Base-by-base conservation (phyloP, 1,284 basidiomycete genomes). In the Microstroma glucosiphilum region DNA sequence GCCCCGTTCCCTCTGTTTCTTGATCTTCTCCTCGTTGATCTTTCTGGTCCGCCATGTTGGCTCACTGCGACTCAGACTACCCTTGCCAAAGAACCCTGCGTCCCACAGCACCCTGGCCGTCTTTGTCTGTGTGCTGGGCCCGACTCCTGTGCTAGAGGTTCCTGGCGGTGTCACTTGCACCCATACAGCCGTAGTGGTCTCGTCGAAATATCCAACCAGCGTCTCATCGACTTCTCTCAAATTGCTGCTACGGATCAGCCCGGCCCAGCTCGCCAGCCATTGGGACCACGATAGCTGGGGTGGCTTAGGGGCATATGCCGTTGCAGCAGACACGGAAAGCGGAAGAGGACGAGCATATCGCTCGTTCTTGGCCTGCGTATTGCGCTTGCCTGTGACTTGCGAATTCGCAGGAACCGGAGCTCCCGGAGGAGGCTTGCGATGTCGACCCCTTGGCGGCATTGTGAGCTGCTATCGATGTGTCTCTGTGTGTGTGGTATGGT, bases 31-130 rank as follows among this genome's bases (percentile, higher is more conserved):
- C 6, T 67, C 71, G 54, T 67, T 63, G 21, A 79, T 80, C 70
- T 68, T 78, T 61, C 59, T 80, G 72, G 60, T 79, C 68, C 62
- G 56, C 96, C 94, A 99, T 56, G 87, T 92, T 1, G 94, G 94
- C 79, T 98, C 96, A 79, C 91, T 94, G 60, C 96, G 82, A 42
- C 90, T 92, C 56, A 98, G 82, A 73, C 89, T 89, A 0, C 96
- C 96, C 80, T 98, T 98, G 21, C 96, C 94, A 79, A 97, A 98
- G 82, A 97, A 97, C 0, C 96, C 94, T 62, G 89, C 83, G 53
- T 86, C 83, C 90, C 96, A 99, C 26, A 98, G 83, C 1, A 88
- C 23, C 12, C 61, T 17, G 49, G 56, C 49, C n/a, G 60, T 49
- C 2, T 3, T 11, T 17, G n/a, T 61, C 40, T 57, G 56, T 1